Conservation (phyloP, 2,329 filamentous ascomycete species). For the Eutypa lata region DNA sequence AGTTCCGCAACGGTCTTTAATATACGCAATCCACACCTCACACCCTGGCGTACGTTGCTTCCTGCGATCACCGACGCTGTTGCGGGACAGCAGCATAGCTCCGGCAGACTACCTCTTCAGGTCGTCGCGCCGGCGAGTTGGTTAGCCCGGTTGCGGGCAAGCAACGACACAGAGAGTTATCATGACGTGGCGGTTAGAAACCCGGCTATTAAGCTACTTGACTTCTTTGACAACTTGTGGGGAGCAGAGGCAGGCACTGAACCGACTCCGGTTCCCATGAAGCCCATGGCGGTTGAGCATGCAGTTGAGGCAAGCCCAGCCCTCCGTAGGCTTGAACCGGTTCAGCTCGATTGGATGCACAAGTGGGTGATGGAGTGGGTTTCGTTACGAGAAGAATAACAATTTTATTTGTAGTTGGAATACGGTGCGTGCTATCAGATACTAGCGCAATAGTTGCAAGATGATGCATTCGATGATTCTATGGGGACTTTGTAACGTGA, state of each 20-base stretch:
- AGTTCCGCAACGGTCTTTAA: neutral
- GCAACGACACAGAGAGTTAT: neutral
- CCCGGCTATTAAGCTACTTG: slow-evolving; percentile 27
- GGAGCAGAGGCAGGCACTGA: neutral
- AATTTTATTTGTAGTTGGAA: no score
- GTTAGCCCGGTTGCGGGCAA: slow-evolving; percentile 1
- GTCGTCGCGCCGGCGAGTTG: slow-evolving; percentile 1
- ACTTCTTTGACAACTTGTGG: slow-evolving; percentile 24
- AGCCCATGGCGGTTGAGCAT: slow-evolving; percentile 7
- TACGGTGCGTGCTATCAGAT: no score
- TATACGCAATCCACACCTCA: neutral
- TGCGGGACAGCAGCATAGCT: no score
- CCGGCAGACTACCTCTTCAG: neutral
- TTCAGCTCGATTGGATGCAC: slow-evolving; percentile 28
- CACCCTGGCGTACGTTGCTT: neutral
- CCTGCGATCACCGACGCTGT: neutral
- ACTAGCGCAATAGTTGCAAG: no score
- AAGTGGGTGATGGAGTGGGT: slow-evolving; percentile 34
- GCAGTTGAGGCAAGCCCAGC: slow-evolving; percentile 19
- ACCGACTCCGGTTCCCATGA: slow-evolving; percentile 2
- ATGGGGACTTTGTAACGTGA: no score
- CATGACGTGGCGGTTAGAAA: slow-evolving; percentile 14
- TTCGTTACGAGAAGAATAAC: no score
- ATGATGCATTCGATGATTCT: no score
- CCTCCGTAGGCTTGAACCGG: slow-evolving; percentile 16